Conservation (phyloP, 306 rosid species). For the Vicia sativa region DNA sequence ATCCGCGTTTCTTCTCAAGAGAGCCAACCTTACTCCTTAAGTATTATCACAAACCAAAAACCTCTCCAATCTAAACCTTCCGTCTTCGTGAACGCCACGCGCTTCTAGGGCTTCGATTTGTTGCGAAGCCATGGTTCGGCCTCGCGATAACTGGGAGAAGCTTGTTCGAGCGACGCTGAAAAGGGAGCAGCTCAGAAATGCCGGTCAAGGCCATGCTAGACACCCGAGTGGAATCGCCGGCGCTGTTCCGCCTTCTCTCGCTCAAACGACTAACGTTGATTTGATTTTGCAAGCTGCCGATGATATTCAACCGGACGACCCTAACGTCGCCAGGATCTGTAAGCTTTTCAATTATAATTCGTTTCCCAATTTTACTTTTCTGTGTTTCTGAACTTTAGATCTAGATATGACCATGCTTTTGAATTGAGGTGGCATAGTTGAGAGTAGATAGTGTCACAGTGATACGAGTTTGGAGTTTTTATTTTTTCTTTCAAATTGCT, state of each 20-base stretch:
- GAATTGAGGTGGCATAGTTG: neutral
- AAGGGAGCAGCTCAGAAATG: conserved; percentile 69
- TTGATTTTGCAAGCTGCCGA: conserved; percentile 89
- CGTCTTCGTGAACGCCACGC: conserved; percentile 22
- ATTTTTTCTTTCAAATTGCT: too few relatives aligned
- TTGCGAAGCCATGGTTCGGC: conserved; percentile 69
- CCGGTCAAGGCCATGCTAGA: conserved; percentile 68
- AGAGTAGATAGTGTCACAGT: too few relatives aligned
- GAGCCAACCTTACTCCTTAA: conserved; percentile 28
- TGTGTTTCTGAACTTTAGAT: conserved; percentile 21
- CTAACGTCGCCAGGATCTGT: conserved; percentile 82
- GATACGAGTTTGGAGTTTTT: too few relatives aligned
- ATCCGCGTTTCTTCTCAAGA: conserved; percentile 37
- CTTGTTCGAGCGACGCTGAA: conserved; percentile 79
- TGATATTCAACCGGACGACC: conserved; percentile 78
- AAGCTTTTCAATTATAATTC: conserved; percentile 34
- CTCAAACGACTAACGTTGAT: conserved; percentile 68
- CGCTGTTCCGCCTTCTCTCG: conserved; percentile 78
- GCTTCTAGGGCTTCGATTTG: conserved; percentile 34
- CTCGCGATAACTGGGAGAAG: conserved; percentile 74
- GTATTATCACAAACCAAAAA: neutral
- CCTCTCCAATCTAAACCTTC: conserved; percentile 23
- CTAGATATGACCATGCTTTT: conserved; percentile 12
- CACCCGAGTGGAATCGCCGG: conserved; percentile 77
- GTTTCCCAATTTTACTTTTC: neutral